phyloP scores from a whole-genome alignment of 257 asterid genomes.

The Rhazya stricta region DNA sequence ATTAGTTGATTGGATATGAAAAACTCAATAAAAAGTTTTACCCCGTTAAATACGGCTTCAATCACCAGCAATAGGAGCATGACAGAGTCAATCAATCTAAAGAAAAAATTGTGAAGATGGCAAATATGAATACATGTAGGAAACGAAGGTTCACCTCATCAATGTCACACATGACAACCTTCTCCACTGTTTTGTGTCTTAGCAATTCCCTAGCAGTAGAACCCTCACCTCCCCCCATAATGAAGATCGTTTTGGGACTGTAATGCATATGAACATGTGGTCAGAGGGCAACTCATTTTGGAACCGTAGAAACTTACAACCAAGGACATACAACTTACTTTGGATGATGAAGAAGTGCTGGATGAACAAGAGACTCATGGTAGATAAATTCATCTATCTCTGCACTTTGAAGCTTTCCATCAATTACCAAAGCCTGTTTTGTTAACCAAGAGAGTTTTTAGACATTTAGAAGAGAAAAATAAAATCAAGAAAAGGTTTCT shows the following conservation, averaged over 20 bases:
- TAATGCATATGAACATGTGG: background rate
- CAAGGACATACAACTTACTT: constrained; percentile 27
- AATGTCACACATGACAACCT: constrained; percentile 92
- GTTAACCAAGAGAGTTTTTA: background rate
- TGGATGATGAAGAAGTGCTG: constrained; percentile 68
- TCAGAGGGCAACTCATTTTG: background rate
- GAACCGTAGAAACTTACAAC: background rate
- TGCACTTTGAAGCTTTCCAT: constrained; percentile 96
- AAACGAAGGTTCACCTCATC: constrained; percentile 53
- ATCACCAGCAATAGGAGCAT: background rate
- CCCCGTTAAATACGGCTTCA: background rate
- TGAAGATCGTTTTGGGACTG: constrained; percentile 82
- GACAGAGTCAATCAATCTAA: background rate
- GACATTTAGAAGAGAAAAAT: background rate
- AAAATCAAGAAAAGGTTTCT: background rate
- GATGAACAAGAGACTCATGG: constrained; percentile 94
- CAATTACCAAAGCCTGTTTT: constrained; percentile 79
- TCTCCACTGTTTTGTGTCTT: constrained; percentile 68
- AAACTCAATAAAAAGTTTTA: background rate
- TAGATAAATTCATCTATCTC: constrained; percentile 91
- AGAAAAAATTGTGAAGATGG: background rate
- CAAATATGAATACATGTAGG: background rate
- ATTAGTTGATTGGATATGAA: background rate
- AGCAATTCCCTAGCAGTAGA: constrained; percentile 90
- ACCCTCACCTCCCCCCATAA: constrained; percentile 99